phyloP scores from a whole-genome alignment of 208 protist genomes.

The Trichomonas gallinae region DNA sequence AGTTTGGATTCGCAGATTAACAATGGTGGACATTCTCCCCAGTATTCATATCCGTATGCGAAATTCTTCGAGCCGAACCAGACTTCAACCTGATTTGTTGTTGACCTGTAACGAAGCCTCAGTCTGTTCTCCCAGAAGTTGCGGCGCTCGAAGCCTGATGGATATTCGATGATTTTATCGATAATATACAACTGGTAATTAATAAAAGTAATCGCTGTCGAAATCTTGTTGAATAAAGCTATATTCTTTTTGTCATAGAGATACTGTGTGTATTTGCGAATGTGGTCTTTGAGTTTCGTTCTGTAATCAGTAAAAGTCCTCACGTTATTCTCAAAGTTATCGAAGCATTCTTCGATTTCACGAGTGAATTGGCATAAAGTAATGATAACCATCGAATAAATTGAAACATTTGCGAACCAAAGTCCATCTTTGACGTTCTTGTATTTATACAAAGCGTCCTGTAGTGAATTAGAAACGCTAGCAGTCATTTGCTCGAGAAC shows the following conservation, averaged over 20 bases:
- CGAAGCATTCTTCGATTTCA: conserved; percentile 4
- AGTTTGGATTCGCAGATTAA: background rate
- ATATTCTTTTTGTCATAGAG: background rate
- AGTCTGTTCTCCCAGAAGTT: background rate
- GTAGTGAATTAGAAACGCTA: background rate
- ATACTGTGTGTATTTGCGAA: background rate
- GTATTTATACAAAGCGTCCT: background rate
- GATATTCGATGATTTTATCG: background rate
- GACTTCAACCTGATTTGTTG: background rate
- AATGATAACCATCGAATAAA: background rate
- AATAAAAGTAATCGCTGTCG: background rate
- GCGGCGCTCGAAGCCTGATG: background rate
- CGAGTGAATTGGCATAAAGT: background rate
- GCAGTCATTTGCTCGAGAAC: background rate
- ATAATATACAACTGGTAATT: background rate
- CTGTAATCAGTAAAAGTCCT: background rate
- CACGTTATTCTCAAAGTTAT: background rate
- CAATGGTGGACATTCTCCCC: background rate
- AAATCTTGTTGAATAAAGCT: background rate
- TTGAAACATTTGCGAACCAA: background rate
- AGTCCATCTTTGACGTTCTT: background rate
- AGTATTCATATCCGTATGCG: background rate
- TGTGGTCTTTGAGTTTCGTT: background rate
- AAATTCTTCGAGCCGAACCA: background rate
- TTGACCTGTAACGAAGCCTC: background rate